Evolutionary conservation across 2,329 filamentous ascomycete genomes (phyloP).

Genomic region (Colletotrichum coccodes): DNA sequence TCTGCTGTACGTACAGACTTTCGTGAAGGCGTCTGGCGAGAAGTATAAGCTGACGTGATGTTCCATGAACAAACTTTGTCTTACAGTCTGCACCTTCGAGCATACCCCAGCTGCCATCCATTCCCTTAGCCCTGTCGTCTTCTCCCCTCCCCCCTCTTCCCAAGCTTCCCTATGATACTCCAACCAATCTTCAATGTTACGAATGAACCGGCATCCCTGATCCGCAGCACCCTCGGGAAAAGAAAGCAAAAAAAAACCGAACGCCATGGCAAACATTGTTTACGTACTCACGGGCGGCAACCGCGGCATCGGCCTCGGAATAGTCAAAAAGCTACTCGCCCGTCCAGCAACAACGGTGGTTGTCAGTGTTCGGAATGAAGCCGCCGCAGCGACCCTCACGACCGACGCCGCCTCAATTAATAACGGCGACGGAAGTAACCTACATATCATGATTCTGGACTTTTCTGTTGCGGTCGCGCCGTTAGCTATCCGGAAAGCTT

Average conservation of each 20-base stretch:
- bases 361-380: constrained; percentile 45
- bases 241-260: not conserved
- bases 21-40: too few species aligned
- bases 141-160: too few species aligned
- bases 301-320: constrained; percentile 49
- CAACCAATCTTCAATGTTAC: too few species aligned
- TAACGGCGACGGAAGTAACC: constrained; percentile 39
- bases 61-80: too few species aligned
- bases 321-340: constrained; percentile 48
- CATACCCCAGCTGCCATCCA: too few species aligned
- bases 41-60: too few species aligned
- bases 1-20: too few species aligned
- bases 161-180: too few species aligned
- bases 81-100: too few species aligned
- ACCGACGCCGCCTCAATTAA: constrained; percentile 35
- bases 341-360: constrained; percentile 63
- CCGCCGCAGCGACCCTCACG: constrained; percentile 30
- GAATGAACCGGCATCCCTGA: too few species aligned
- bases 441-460: constrained; percentile 51
- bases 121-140: too few species aligned
- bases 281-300: constrained; percentile 53
- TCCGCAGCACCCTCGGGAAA: too few species aligned
- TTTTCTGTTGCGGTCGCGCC: constrained; percentile 39
- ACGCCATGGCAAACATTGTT: constrained; percentile 36
- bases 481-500: constrained; percentile 35